A percentile compares a stretch with the other conserved stretches of the same genome.
These are phyloP conservation scores for Kluyveromyces nonfermentans DNA, from an alignment of 805 yeast genomes.

Conservation along the genomic window DNA sequence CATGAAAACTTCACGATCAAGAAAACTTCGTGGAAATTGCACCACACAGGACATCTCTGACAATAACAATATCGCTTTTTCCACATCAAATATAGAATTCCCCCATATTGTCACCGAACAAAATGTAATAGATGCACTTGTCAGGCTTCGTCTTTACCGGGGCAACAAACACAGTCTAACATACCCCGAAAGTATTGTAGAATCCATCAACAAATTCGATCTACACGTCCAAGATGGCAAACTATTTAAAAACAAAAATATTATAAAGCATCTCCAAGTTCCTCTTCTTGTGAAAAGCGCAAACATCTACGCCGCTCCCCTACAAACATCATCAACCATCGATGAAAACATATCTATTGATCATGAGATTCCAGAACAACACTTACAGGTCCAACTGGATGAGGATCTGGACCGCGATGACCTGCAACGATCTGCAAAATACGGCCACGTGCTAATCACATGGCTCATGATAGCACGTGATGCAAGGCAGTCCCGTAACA, in stretches of 20 bases:
- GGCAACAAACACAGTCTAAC: not conserved
- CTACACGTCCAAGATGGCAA: conserved; percentile 16
- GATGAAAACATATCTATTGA: too few relatives aligned
- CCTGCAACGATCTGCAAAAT: not conserved
- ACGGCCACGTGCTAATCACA: not conserved
- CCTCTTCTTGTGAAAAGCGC: not conserved
- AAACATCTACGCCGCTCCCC: conserved; percentile 3
- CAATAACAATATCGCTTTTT: conserved; percentile 1
- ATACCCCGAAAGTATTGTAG: conserved; percentile 11
- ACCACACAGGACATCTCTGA: not conserved
- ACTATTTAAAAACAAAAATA: conserved; percentile 15
- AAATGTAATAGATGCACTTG: conserved; percentile 7
- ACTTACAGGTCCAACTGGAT: not conserved
- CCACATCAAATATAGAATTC: conserved; percentile 1
- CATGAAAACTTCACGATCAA: not conserved
- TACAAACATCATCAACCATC: conserved; percentile 3
- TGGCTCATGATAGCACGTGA: conserved; percentile 1
- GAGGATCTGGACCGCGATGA: not conserved
- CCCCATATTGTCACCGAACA: conserved; percentile 18
- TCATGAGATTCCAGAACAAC: not conserved
- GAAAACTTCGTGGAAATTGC: not conserved
- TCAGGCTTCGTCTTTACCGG: not conserved
- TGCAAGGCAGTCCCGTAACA: not conserved
- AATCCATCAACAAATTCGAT: conserved; percentile 17
- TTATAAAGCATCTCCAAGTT: conserved; percentile 2